A percentile compares a stretch with the other conserved stretches of the same genome.
Evolutionary conservation across 2,329 filamentous ascomycete genomes (phyloP).

Genomic region (Trichoderma lentiforme): DNA sequence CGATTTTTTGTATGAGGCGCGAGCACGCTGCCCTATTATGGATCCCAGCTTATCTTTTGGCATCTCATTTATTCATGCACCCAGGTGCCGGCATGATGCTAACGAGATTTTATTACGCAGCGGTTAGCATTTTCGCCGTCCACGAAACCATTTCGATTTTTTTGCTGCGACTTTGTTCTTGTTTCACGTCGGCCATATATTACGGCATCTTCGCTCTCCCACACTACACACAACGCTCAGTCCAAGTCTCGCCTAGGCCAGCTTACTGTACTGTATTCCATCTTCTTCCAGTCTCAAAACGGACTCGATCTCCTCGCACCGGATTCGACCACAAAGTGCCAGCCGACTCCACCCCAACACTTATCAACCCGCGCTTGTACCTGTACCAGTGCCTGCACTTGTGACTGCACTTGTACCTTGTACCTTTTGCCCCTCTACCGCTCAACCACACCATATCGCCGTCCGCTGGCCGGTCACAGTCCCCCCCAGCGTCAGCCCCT

Average conservation of each 20-base stretch:
- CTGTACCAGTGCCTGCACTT: background rate
- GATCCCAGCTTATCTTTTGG: constrained; percentile 12
- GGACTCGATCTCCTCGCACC: constrained; percentile 7
- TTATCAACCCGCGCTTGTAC: background rate
- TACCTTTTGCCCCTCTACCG: background rate
- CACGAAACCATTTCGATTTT: background rate
- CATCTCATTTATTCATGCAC: background rate
- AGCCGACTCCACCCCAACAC: background rate
- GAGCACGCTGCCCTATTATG: constrained; percentile 16
- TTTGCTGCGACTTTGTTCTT: background rate
- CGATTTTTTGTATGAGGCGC: background rate
- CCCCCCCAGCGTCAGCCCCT: background rate
- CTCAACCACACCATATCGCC: background rate
- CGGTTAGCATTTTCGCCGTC: background rate
- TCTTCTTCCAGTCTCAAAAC: background rate
- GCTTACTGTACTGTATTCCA: background rate
- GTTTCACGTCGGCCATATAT: background rate
- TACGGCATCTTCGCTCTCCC: constrained; percentile 9
- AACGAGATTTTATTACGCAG: constrained; percentile 1
- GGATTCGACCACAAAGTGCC: constrained; percentile 12
- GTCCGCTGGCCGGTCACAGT: background rate
- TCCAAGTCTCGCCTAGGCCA: background rate
- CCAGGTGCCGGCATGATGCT: constrained; percentile 8
- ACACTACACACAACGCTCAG: background rate
- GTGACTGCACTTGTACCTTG: background rate